Evolutionary conservation across 768 basidiomycete species (phyloP), one percentile per base, ranked within the genome.

Genomic region (Macrolepiota dolichaula): DNA sequence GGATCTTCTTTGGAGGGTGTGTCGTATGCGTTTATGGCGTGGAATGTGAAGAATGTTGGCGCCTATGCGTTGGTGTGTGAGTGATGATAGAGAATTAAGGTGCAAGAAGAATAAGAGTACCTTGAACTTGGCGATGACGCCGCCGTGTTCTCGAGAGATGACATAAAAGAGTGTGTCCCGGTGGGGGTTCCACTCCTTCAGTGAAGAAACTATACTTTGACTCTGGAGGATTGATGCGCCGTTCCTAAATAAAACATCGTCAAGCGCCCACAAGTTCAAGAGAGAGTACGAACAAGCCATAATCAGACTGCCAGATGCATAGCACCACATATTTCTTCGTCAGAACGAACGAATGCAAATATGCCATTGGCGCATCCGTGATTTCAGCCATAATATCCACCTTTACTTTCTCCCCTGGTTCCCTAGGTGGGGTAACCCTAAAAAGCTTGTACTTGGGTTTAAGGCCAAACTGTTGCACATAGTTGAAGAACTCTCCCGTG

Each of bases 331-430:
- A 59, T 22, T 42, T 58, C 27, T 38, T 51, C 36, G 57, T 58
- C 10, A 52, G 6, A 9, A 19, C 58, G 42, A 59, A 59, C n/a
- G 58, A 59, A 11, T 59, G 58, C 17, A 59, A 15, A 52, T 59
- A 59, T 38, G 29, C 50, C 58, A 59, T 59, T 12, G 50, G 58
- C 15, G 50, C 50, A 36, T 59, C 51, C 17, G 38, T 52, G 22
- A 59, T 59, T 51, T 52, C 51, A 35, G 51, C 50, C 29, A 59
- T 42, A 29, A 58, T 58, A 58, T 58, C 47, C 24, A 58, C 49
- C 37, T 38, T 59, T 4, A 12, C 40, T 40, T 42, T 53, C n/a
- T 0, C 51, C 25, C 17, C 58, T 15, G 12, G 24, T 42, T 42
- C 32, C 0, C 4, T 13, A 19, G 7, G 6, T 0, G 40, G 58